phyloP scores from a whole-genome alignment of 2,329 filamentous ascomycete genomes.

The Trichoderma koningii region DNA sequence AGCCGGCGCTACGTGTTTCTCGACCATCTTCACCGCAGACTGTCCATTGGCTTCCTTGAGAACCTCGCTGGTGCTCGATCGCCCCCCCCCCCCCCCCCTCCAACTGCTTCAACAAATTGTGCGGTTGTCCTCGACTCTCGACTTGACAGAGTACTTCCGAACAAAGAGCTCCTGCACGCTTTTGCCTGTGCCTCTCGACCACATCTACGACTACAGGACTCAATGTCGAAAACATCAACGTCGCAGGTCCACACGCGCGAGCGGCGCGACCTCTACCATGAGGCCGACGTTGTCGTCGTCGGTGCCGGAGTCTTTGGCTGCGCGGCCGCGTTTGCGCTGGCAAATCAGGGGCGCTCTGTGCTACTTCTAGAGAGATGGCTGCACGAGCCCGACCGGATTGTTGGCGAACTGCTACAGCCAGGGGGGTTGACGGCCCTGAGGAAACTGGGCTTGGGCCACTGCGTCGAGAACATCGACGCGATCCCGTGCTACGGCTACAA shows the following conservation, averaged over 20 bases:
- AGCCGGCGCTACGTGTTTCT: constrained; percentile 1
- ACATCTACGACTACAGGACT: background rate
- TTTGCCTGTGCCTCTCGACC: too few relatives aligned
- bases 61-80: background rate
- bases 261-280: constrained; percentile 57
- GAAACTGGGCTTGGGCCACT: constrained; percentile 77
- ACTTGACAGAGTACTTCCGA: background rate
- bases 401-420: constrained; percentile 92
- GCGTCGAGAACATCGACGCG: constrained; percentile 86
- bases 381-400: constrained; percentile 92
- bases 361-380: constrained; percentile 85
- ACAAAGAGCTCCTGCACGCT: background rate
- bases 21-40: background rate
- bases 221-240: constrained; percentile 26
- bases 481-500: constrained; percentile 83
- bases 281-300: constrained; percentile 84
- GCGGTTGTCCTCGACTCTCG: background rate
- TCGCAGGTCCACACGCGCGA: constrained; percentile 39
- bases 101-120: background rate
- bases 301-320: constrained; percentile 91
- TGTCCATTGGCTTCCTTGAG: background rate
- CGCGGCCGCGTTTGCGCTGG: constrained; percentile 79
- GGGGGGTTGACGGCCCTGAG: constrained; percentile 81
- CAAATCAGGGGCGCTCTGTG: constrained; percentile 86
- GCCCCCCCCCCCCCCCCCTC: too few relatives aligned